Percentiles rank a stretch among this genome's conserved stretches.
Conservation (phyloP, 352 stramenopile species). For the Phytopythium ostracodes region DNA sequence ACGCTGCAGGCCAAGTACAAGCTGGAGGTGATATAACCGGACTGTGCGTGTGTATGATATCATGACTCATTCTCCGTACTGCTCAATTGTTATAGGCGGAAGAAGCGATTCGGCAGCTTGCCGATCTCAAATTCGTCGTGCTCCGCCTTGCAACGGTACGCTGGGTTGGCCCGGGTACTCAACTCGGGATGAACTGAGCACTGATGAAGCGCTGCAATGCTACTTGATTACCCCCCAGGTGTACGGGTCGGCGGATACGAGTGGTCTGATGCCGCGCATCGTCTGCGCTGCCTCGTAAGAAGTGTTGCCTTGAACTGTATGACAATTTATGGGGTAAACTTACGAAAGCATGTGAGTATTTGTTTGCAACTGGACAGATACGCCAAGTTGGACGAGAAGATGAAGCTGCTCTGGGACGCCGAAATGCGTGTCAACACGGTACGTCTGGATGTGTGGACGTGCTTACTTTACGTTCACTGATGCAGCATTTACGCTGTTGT, state of each 20-base stretch:
- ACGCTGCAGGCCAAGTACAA: conserved; percentile 87
- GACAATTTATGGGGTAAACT: no score
- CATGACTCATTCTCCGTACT: not conserved
- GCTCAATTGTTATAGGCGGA: conserved; percentile 33
- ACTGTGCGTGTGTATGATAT: not conserved
- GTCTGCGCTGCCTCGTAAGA: conserved; percentile 80
- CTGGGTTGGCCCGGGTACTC: not conserved
- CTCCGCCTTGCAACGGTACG: conserved; percentile 69
- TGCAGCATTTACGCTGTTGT: not conserved
- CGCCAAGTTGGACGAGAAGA: conserved; percentile 81
- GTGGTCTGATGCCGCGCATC: conserved; percentile 82
- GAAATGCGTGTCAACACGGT: conserved; percentile 89
- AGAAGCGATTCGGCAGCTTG: conserved; percentile 59
- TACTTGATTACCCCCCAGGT: conserved; percentile 30
- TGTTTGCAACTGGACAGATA: conserved; percentile 31
- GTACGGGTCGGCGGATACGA: conserved; percentile 74
- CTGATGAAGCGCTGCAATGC: not conserved
- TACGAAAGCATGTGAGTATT: not conserved
- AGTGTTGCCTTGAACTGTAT: not conserved
- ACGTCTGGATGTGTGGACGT: not conserved
- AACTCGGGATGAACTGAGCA: not conserved
- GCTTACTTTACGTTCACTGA: not conserved
- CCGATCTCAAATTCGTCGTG: conserved; percentile 59
- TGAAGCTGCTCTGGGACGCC: conserved; percentile 85
- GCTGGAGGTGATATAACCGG: conserved; percentile 35